These are phyloP conservation scores for Lodderomyces orthopsilosis DNA, from an alignment of 1,139 yeast species.

Conservation along the genomic window DNA sequence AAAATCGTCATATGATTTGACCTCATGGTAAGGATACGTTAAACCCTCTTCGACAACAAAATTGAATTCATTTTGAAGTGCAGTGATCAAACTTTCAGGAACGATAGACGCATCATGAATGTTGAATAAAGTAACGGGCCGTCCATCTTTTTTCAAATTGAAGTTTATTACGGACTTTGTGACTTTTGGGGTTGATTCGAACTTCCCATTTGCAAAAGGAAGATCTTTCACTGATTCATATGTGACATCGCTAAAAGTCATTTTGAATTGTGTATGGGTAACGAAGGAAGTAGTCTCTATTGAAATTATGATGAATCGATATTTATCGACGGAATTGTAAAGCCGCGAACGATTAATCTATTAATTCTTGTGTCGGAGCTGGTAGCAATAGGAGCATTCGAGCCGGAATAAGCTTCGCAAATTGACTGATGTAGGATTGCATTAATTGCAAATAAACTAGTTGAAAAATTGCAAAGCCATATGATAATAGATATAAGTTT, in stretches of 20 bases:
- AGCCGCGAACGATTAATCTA: not conserved
- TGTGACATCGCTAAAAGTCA: slow-evolving; percentile 6
- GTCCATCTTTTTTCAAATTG: slow-evolving; percentile 27
- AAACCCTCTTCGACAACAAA: slow-evolving; percentile 47
- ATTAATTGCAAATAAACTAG: too few relatives aligned
- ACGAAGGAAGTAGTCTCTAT: too few relatives aligned
- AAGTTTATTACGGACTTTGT: slow-evolving; percentile 24
- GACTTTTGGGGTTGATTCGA: slow-evolving; percentile 21
- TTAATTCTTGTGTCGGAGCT: not conserved
- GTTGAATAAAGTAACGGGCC: slow-evolving; percentile 34
- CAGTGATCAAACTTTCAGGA: slow-evolving; percentile 34
- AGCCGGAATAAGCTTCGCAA: too few relatives aligned
- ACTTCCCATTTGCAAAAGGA: slow-evolving; percentile 36
- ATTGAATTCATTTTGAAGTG: slow-evolving; percentile 40
- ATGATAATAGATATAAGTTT: too few relatives aligned
- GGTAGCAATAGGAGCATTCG: not conserved
- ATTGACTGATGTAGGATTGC: too few relatives aligned
- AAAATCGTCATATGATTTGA: slow-evolving; percentile 29
- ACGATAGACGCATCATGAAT: slow-evolving; percentile 27
- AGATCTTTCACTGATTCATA: slow-evolving; percentile 19
- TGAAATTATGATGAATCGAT: too few relatives aligned
- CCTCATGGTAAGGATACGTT: slow-evolving; percentile 47
- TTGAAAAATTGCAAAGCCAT: too few relatives aligned
- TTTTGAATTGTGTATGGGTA: not conserved
- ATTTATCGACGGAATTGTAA: not conserved